These are phyloP conservation scores for Camelina sativa DNA, from an alignment of 345 rosid species.

Conservation along the genomic window DNA sequence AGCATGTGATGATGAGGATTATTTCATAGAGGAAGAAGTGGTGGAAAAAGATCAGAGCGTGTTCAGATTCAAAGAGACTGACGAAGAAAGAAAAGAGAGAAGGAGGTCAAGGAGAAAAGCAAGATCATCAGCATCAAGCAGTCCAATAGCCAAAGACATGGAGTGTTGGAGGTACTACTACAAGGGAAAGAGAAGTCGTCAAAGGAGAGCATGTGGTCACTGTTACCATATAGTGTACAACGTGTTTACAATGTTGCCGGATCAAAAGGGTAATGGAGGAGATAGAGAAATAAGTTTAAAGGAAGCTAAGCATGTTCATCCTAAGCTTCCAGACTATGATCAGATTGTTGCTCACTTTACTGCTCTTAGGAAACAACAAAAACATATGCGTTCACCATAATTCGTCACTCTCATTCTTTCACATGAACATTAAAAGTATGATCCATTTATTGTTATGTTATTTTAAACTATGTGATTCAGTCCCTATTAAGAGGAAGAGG, in stretches of 20 bases:
- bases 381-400: neutral
- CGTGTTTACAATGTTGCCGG: constrained; percentile 28
- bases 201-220: constrained; percentile 14
- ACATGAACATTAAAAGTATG: neutral
- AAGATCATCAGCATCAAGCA: constrained; percentile 24
- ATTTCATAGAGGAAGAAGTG: constrained; percentile 16
- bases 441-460: neutral
- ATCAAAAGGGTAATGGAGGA: neutral
- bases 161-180: constrained; percentile 31
- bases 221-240: constrained; percentile 35
- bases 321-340: constrained; percentile 29
- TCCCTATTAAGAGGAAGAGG: too few species aligned
- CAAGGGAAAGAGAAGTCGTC: constrained; percentile 29
- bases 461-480: neutral
- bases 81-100: constrained; percentile 23
- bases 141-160: constrained; percentile 10
- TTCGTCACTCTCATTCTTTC: neutral
- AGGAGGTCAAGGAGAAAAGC: constrained; percentile 25
- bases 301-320: constrained; percentile 25
- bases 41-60: constrained; percentile 18
- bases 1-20: constrained; percentile 10
- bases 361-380: constrained; percentile 10
- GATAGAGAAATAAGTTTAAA: neutral
- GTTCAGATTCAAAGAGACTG: constrained; percentile 29
- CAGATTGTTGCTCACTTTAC: constrained; percentile 11